Conservation (phyloP, 2,329 filamentous ascomycete genomes). For the Akanthomyces uredinophilus region DNA sequence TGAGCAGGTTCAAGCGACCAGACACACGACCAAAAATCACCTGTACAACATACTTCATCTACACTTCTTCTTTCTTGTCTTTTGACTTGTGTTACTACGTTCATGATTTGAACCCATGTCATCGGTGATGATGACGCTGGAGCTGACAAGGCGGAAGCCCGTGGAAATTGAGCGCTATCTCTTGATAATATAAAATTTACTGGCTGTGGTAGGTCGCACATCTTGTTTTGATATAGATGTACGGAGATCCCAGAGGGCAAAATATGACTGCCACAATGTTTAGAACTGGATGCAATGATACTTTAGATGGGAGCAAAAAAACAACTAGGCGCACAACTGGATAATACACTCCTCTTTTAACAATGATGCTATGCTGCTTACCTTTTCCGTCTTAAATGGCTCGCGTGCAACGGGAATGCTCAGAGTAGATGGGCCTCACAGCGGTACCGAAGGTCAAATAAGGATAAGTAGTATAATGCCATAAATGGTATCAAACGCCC, state of each 20-base stretch:
- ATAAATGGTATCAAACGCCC: conserved; percentile 4
- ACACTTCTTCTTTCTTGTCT: conserved; percentile 2
- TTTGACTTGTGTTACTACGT: conserved; percentile 12
- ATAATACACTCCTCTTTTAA: conserved; percentile 13
- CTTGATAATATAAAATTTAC: neutral
- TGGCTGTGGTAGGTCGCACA: neutral
- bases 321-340: conserved; percentile 6
- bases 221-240: neutral
- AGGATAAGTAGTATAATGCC: neutral
- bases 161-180: neutral
- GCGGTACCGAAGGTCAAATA: neutral
- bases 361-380: neutral
- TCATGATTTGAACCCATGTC: neutral
- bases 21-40: neutral
- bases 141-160: neutral
- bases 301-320: conserved; percentile 5
- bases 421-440: neutral
- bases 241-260: neutral
- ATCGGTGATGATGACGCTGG: neutral
- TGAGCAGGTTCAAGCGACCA: neutral
- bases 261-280: neutral
- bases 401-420: no score
- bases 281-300: neutral
- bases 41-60: conserved; percentile 8
- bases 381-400: no score